Base-by-base conservation (phyloP, 1,284 basidiomycete species). In the Rhodotorula glutinis region DNA sequence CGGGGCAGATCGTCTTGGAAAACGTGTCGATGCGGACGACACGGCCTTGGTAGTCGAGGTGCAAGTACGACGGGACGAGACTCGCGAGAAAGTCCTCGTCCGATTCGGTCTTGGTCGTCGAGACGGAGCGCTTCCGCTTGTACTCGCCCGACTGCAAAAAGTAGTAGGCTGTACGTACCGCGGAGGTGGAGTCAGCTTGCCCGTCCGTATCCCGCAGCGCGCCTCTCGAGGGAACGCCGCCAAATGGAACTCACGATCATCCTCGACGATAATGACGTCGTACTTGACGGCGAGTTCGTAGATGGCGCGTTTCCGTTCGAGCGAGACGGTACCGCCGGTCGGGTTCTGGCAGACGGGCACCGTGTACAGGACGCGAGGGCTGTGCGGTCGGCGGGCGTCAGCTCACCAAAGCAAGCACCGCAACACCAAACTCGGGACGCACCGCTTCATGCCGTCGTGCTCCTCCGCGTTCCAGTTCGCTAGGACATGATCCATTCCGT, bases 1-100 rank as follows among this genome's bases (percentile, higher is more conserved):
- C 90, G 4, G 89, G 90, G 2, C 87, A 88, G 60, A 91, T 84
- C 2, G 86, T 89, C 87, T 86, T 91, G 41, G 87, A 89, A 77
- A 91, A 91, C 0, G 88, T 86, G 76, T 91, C 89, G 38, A 91
- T 78, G 5, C 88, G 86, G 58, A 91, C 83, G 41, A 91, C 89
- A 27, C 89, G 85, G 3, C 89, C 89, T 77, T 91, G 85, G 67
- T 85, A 85, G 76, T 91, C 89, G 71, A 88, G 86, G 81, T 81
- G 84, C 55, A 92, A 80, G 79, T 86, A 93, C 53, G 84, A 86
- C 0, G 89, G 89, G 0, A 82, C 84, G 25, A 92, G 81, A 25
- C 79, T 81, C 2, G 80, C 76, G 43, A 88, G 70, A 75, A 83
- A 90, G 38, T 74, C 66, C 14, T 73, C 73, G 67, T 74, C 73